Conservation (phyloP, 2,329 filamentous ascomycete species). For the Aspergillus ochraceus region DNA sequence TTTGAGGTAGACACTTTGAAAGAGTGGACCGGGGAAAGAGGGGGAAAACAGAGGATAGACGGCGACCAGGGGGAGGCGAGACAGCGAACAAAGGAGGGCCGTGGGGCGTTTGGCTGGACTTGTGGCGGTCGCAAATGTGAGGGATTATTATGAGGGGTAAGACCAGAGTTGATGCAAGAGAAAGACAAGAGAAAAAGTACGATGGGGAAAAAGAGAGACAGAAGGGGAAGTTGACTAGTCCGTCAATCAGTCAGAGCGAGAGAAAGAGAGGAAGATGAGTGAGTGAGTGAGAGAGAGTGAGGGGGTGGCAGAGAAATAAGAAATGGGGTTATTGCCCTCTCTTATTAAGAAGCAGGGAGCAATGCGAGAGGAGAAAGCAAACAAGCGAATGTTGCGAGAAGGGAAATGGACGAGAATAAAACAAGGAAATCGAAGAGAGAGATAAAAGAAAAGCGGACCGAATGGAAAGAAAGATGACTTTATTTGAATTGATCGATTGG, state of each 20-base stretch:
- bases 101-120: slow-evolving; percentile 3
- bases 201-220: background rate
- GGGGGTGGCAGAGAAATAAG: slow-evolving; percentile 6
- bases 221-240: background rate
- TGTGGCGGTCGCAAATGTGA: background rate
- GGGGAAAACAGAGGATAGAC: background rate
- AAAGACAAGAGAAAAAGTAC: slow-evolving; percentile 5
- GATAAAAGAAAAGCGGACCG: background rate
- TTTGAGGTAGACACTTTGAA: slow-evolving; percentile 21
- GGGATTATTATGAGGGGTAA: slow-evolving; percentile 2
- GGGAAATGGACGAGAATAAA: slow-evolving; percentile 3
- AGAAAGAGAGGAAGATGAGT: slow-evolving; percentile 7
- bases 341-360: background rate
- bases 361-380: slow-evolving; percentile 2
- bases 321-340: background rate
- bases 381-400: slow-evolving; percentile 9
- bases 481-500: background rate
- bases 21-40: slow-evolving; percentile 1
- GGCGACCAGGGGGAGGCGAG: background rate
- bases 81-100: background rate
- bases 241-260: background rate
- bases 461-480: background rate
- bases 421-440: background rate
- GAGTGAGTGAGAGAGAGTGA: background rate
- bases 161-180: background rate